Conservation (phyloP, 495 filamentous ascomycete species). For the Trichoderma asperelloides region DNA sequence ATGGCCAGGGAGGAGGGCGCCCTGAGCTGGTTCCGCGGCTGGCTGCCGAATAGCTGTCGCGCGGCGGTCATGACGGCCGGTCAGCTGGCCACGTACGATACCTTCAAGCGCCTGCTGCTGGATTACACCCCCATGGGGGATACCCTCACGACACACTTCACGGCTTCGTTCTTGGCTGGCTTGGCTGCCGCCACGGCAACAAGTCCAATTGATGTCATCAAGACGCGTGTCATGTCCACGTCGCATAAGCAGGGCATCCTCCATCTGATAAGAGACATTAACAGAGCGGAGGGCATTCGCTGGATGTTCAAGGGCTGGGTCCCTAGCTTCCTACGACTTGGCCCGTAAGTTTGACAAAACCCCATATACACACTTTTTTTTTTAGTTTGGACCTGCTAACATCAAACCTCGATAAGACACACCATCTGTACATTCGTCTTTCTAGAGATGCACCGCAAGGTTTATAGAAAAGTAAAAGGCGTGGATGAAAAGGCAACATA, state of each 20-base stretch:
- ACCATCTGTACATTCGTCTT: conserved; percentile 94
- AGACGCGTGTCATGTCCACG: conserved; percentile 87
- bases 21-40: conserved; percentile 69
- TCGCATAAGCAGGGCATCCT: conserved; percentile 50
- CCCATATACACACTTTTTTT: neutral
- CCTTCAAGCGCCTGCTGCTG: conserved; percentile 75
- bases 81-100: conserved; percentile 87
- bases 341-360: conserved; percentile 37
- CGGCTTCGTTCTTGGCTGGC: conserved; percentile 74
- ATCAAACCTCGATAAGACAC: conserved; percentile 37
- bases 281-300: conserved; percentile 63
- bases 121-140: conserved; percentile 61
- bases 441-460: conserved; percentile 80
- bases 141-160: conserved; percentile 75
- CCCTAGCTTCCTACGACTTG: conserved; percentile 88
- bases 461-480: conserved; percentile 45
- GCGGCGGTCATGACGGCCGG: conserved; percentile 90
- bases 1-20: conserved; percentile 77
- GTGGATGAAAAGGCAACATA: conserved; percentile 23
- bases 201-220: conserved; percentile 93
- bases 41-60: conserved; percentile 82
- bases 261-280: conserved; percentile 56
- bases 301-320: conserved; percentile 99
- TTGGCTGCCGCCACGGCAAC: conserved; percentile 93
- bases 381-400: neutral